Evolutionary conservation across 2,329 filamentous ascomycete species (phyloP).

Genomic region (Fusarium beomiforme): DNA sequence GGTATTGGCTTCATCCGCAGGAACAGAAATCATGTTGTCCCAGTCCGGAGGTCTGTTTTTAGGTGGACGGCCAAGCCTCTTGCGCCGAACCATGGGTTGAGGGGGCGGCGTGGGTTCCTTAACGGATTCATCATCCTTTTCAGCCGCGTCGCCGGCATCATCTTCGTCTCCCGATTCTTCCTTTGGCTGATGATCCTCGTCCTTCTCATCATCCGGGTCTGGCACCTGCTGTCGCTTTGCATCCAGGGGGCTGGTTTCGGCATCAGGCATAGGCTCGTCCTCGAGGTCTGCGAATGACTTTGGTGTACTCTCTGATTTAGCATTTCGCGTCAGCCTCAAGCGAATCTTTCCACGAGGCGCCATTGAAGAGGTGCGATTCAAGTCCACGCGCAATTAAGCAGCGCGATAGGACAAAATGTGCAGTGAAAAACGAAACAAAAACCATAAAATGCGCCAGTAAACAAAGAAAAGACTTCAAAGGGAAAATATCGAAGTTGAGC

Average conservation of each 20-base stretch:
- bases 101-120: slow-evolving; percentile 67
- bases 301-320: slow-evolving; percentile 54
- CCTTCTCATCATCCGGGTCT: slow-evolving; percentile 50
- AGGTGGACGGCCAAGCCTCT: slow-evolving; percentile 84
- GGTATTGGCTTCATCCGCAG: slow-evolving; percentile 64
- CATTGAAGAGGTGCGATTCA: slow-evolving; percentile 33
- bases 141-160: slow-evolving; percentile 43
- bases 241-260: slow-evolving; percentile 41
- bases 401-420: slow-evolving; percentile 4
- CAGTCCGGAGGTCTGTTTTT: slow-evolving; percentile 86
- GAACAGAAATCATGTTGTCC: slow-evolving; percentile 70
- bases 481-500: not conserved
- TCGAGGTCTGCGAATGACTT: slow-evolving; percentile 54
- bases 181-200: slow-evolving; percentile 63
- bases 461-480: not conserved
- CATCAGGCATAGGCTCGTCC: slow-evolving; percentile 47
- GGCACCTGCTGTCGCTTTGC: slow-evolving; percentile 56
- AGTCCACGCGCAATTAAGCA: slow-evolving; percentile 11
- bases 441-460: not conserved
- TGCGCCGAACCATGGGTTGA: slow-evolving; percentile 73
- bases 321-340: slow-evolving; percentile 48
- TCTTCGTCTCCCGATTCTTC: slow-evolving; percentile 59
- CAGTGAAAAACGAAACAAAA: not conserved
- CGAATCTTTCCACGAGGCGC: slow-evolving; percentile 44
- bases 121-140: slow-evolving; percentile 53